phyloP scores from a whole-genome alignment of 164 flowering plant species.

The Litsea cubeba region DNA sequence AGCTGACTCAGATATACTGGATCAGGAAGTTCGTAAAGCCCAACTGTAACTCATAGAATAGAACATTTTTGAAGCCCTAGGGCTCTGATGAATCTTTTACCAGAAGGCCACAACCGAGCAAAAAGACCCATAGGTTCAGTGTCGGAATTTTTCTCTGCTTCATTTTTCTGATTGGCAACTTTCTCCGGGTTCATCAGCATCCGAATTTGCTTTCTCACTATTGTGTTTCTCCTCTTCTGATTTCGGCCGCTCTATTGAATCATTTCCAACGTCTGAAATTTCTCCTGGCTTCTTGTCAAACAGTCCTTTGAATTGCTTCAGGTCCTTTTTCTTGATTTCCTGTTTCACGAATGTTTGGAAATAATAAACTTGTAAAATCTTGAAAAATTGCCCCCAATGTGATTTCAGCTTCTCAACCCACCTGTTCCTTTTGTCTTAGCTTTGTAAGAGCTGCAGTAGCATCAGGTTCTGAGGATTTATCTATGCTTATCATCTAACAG shows the following conservation, averaged over 20 bases:
- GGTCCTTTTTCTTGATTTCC: slow-evolving; percentile 74
- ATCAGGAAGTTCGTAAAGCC: background rate
- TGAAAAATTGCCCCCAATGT: background rate
- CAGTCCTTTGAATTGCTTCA: slow-evolving; percentile 86
- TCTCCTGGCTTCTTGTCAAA: slow-evolving; percentile 99
- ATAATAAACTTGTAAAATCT: too few species aligned
- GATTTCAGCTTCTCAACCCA: slow-evolving; percentile 5
- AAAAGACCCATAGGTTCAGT: slow-evolving; percentile 38
- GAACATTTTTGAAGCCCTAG: slow-evolving; percentile 57
- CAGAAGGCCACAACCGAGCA: slow-evolving; percentile 54
- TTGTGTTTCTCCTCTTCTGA: slow-evolving; percentile 13
- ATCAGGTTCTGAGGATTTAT: slow-evolving; percentile 82
- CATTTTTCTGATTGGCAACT: slow-evolving; percentile 8
- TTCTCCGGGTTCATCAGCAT: slow-evolving; percentile 26
- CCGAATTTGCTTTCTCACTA: slow-evolving; percentile 21
- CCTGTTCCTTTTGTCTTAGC: slow-evolving; percentile 79
- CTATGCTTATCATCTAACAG: slow-evolving; percentile 65
- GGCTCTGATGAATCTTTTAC: slow-evolving; percentile 50
- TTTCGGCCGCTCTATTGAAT: slow-evolving; percentile 11
- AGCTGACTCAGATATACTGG: background rate
- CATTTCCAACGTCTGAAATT: slow-evolving; percentile 58
- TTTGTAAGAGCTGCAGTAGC: slow-evolving; percentile 80
- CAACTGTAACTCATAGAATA: slow-evolving; percentile 34
- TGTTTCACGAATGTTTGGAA: slow-evolving; percentile 18
- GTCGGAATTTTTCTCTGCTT: background rate